phyloP scores from a whole-genome alignment of 208 protist genomes.

The Naegleria lovaniensis region DNA sequence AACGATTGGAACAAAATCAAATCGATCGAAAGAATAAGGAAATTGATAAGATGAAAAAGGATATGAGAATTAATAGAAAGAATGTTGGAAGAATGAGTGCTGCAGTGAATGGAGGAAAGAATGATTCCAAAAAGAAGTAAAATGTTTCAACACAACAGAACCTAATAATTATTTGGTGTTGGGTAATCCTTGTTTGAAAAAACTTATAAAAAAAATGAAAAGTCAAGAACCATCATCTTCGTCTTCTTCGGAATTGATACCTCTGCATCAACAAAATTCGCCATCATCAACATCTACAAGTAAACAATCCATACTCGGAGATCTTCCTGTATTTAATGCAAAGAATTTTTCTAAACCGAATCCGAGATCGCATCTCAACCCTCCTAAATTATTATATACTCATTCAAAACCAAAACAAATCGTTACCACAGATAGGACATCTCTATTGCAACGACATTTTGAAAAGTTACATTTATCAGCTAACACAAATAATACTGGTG shows the following conservation, averaged over 20 bases:
- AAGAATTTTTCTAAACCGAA: conserved; percentile 1
- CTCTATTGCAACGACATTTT: conserved; percentile 1
- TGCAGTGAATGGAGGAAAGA: no score
- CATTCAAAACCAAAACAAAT: neutral
- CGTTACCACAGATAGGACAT: neutral
- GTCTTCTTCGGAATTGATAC: neutral
- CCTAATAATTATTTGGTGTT: no score
- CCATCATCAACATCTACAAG: neutral
- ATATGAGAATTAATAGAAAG: conserved; percentile 6
- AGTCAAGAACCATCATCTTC: neutral
- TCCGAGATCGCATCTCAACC: neutral
- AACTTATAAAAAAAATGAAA: neutral
- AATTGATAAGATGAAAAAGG: neutral
- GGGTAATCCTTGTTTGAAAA: no score
- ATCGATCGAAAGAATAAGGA: neutral
- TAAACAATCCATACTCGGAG: neutral
- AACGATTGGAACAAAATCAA: conserved; percentile 7
- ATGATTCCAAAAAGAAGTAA: no score
- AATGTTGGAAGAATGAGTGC: neutral
- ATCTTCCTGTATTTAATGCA: neutral
- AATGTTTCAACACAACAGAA: no score
- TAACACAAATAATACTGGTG: neutral
- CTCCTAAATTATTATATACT: neutral
- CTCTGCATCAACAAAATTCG: neutral
- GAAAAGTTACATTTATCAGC: neutral